A percentile compares a stretch with the other conserved stretches of the same genome.
Evolutionary conservation across 2,329 filamentous ascomycete species (phyloP).

Genomic region (Monilinia polystroma): DNA sequence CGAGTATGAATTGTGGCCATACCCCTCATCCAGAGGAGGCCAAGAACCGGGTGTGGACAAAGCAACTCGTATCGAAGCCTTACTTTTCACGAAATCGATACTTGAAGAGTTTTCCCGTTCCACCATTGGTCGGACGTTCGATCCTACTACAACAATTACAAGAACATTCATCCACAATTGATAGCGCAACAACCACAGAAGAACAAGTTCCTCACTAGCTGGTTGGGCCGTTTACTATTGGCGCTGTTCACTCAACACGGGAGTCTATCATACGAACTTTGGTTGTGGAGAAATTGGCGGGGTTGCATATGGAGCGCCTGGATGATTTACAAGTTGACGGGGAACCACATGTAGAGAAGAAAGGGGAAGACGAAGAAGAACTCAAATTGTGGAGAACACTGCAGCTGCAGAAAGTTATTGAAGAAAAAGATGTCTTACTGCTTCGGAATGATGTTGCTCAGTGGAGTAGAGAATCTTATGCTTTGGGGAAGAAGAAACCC

Average conservation of each 20-base stretch:
- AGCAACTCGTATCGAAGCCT: constrained; percentile 27
- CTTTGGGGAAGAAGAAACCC: neutral
- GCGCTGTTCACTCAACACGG: constrained; percentile 10
- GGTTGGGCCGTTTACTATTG: constrained; percentile 18
- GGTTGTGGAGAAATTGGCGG: constrained; percentile 19
- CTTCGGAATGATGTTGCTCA: constrained; percentile 16
- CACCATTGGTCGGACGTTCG: constrained; percentile 23
- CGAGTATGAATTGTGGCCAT: constrained; percentile 29
- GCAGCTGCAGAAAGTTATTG: constrained; percentile 6
- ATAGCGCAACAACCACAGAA: constrained; percentile 6
- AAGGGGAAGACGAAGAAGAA: neutral
- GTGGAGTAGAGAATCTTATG: constrained; percentile 1
- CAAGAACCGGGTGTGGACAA: constrained; percentile 22
- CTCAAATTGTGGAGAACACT: neutral
- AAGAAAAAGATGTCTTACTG: constrained; percentile 10
- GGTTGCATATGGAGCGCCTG: constrained; percentile 10
- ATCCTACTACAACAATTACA: constrained; percentile 29
- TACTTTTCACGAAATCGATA: constrained; percentile 31
- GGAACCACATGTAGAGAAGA: constrained; percentile 7
- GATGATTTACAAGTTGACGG: constrained; percentile 4
- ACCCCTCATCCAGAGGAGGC: constrained; percentile 15
- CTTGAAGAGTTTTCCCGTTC: constrained; percentile 32
- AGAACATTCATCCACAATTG: constrained; percentile 21
- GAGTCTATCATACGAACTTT: constrained; percentile 6
- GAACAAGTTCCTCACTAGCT: constrained; percentile 1